Percentiles rank a stretch among this genome's conserved stretches.
Evolutionary conservation across 176 grass and related monocot genomes (phyloP).

Genomic region (Chrysopogon serrulatus): DNA sequence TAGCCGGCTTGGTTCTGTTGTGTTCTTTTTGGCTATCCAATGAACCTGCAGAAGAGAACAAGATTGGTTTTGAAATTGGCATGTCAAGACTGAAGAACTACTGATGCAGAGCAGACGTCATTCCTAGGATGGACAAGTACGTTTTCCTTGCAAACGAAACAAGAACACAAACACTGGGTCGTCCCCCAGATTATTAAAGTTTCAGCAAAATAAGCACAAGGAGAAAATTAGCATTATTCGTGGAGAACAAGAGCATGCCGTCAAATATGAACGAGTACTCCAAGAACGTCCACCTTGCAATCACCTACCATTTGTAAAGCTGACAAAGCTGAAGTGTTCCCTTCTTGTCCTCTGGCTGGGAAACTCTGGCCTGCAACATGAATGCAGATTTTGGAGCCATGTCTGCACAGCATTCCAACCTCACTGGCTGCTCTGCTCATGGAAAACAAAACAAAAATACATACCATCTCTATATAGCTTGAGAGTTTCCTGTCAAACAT

Average conservation of each 20-base stretch:
- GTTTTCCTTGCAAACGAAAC: background rate
- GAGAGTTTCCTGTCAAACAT: background rate
- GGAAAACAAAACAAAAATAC: background rate
- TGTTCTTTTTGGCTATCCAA: background rate
- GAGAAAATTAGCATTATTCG: background rate
- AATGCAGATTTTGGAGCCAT: conserved; percentile 3
- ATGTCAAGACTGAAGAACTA: background rate
- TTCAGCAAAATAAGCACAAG: background rate
- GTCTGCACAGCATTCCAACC: background rate
- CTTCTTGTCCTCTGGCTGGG: background rate
- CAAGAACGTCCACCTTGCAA: background rate
- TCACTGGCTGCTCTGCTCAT: background rate
- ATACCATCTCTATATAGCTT: background rate
- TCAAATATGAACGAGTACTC: background rate
- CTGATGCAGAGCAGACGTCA: background rate
- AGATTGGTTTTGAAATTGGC: background rate
- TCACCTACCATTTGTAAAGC: background rate
- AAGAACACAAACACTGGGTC: background rate
- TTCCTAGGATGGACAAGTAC: background rate
- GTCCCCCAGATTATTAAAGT: background rate
- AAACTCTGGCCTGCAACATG: background rate
- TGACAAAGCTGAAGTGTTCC: background rate
- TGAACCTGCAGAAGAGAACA: background rate
- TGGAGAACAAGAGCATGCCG: background rate
- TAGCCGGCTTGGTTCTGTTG: background rate